Conservation (phyloP, 257 asterid species). For the Nemophila menziesii region DNA sequence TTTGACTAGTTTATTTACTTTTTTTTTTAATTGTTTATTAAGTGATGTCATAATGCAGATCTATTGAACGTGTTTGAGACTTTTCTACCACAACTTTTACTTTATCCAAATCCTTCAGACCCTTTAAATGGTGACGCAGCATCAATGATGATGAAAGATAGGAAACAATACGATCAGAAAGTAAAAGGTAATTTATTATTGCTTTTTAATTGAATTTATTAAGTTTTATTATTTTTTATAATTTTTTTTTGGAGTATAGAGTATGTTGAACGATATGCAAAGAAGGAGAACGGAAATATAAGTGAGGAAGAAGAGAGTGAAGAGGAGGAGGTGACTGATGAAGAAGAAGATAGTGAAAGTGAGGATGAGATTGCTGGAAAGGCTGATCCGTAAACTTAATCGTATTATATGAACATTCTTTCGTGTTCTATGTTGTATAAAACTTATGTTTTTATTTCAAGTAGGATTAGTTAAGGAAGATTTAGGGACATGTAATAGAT, state of each 20-base stretch:
- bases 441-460: background rate
- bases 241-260: conserved; percentile 22
- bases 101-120: conserved; percentile 84
- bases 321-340: conserved; percentile 46
- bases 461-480: background rate
- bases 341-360: conserved; percentile 19
- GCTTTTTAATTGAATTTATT: background rate
- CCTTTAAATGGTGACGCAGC: conserved; percentile 93
- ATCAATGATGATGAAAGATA: conserved; percentile 79
- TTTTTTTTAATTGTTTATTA: background rate
- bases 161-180: conserved; percentile 59
- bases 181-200: conserved; percentile 42
- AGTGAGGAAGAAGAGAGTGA: conserved; percentile 39
- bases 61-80: conserved; percentile 83
- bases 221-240: background rate
- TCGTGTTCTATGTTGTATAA: background rate
- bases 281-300: conserved; percentile 43
- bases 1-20: background rate
- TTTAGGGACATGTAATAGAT: background rate
- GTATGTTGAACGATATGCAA: conserved; percentile 72
- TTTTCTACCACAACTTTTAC: conserved; percentile 91
- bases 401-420: background rate
- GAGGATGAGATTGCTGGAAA: conserved; percentile 54
- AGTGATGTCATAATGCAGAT: conserved; percentile 34
- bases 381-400: conserved; percentile 29